These are phyloP conservation scores for Prunus padus DNA, from an alignment of 306 rosid species.

Conservation along the genomic window DNA sequence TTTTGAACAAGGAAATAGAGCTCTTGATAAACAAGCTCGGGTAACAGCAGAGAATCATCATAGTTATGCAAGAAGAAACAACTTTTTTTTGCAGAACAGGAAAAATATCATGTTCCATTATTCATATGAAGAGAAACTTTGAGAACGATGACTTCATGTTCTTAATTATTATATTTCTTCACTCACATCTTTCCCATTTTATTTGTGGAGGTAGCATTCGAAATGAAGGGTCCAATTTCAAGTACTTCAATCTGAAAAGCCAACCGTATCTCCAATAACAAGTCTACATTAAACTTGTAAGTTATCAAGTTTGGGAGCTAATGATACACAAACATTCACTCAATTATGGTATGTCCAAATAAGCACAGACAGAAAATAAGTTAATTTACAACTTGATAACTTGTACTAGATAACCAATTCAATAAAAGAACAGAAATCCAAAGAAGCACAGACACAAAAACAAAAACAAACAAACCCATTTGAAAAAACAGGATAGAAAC, in stretches of 20 bases:
- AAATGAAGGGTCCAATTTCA: neutral
- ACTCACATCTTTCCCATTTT: neutral
- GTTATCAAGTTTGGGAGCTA: neutral
- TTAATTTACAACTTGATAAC: neutral
- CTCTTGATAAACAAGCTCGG: neutral
- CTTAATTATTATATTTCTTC: neutral
- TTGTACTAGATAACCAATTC: neutral
- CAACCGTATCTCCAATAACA: no score
- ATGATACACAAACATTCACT: neutral
- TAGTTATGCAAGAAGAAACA: neutral
- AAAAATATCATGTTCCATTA: neutral
- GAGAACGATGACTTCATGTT: neutral
- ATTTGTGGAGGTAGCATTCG: neutral
- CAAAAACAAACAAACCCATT: neutral
- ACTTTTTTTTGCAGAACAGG: neutral
- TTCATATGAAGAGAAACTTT: neutral
- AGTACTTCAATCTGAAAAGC: neutral
- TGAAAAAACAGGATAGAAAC: neutral
- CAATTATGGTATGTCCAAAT: neutral
- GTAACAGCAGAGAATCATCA: neutral
- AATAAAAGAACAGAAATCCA: neutral
- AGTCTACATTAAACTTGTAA: neutral
- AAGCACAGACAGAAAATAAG: no score
- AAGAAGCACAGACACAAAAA: neutral
- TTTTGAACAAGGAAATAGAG: neutral